Evolutionary conservation across 2,329 filamentous ascomycete species (phyloP).

Genomic region (Diaporthe humulicola): DNA sequence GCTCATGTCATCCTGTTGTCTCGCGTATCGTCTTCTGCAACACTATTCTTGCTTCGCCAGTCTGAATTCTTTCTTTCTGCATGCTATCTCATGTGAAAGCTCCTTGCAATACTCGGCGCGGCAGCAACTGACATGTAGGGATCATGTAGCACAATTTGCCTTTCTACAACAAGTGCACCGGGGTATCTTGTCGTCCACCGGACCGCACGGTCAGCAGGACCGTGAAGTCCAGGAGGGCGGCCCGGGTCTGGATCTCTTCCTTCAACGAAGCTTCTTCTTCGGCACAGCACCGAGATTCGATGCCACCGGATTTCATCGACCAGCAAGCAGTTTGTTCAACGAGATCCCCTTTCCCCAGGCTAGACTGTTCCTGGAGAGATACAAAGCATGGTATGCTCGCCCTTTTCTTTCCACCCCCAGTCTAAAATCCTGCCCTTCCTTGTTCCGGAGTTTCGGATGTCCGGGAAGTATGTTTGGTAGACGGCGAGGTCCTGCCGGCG

Average conservation of each 20-base stretch:
- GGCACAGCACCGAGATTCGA: slow-evolving; percentile 45
- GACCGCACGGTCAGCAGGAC: slow-evolving; percentile 36
- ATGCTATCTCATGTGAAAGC: background rate
- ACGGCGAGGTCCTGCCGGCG: background rate
- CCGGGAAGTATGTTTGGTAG: background rate
- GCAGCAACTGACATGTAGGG: background rate
- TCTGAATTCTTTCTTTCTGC: background rate
- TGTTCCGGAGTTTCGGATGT: too few species aligned
- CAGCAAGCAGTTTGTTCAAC: slow-evolving; percentile 25
- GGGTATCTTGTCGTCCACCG: slow-evolving; percentile 43
- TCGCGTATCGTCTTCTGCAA: background rate
- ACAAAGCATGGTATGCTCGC: slow-evolving; percentile 38
- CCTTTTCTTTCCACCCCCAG: background rate
- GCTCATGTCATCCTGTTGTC: background rate
- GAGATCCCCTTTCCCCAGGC: slow-evolving; percentile 41
- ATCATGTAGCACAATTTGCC: slow-evolving; percentile 42
- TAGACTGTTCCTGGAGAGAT: slow-evolving; percentile 40
- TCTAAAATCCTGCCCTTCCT: background rate
- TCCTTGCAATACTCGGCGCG: too few species aligned
- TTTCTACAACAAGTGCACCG: slow-evolving; percentile 49
- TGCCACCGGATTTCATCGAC: slow-evolving; percentile 31
- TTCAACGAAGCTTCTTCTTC: slow-evolving; percentile 49
- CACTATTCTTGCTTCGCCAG: background rate
- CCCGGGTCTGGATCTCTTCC: slow-evolving; percentile 47
- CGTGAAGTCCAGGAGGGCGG: slow-evolving; percentile 45